phyloP scores from a whole-genome alignment of 1,284 basidiomycete species.

The Fistulina hepatica region DNA sequence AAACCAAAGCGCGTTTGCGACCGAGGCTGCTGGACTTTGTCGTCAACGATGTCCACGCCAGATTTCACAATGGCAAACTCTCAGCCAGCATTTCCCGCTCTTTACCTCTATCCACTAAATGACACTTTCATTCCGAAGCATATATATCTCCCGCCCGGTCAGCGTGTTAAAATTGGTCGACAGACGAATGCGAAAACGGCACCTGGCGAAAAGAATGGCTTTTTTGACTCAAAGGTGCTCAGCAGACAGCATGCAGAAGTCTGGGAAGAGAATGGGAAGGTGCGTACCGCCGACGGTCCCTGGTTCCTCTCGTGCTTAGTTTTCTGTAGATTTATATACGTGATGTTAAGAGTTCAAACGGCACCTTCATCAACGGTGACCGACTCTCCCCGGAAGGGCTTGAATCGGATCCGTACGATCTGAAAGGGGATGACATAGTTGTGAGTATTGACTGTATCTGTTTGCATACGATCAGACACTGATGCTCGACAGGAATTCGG shows the following conservation, averaged over 20 bases:
- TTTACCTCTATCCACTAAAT: conserved; percentile 92
- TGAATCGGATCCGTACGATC: conserved; percentile 88
- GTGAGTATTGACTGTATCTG: conserved; percentile 24
- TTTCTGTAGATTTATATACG: conserved; percentile 85
- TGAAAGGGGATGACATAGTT: conserved; percentile 86
- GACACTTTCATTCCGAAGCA: conserved; percentile 96
- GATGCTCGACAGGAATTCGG: conserved; percentile 78
- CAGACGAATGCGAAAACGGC: conserved; percentile 97
- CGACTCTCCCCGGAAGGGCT: conserved; percentile 83
- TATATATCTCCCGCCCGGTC: conserved; percentile 68
- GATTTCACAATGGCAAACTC: too few relatives aligned
- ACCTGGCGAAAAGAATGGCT: conserved; percentile 91
- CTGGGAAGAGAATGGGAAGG: conserved; percentile 88
- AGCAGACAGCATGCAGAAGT: conserved; percentile 96
- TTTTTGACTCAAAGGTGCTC: conserved; percentile 95
- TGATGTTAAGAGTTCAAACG: conserved; percentile 97
- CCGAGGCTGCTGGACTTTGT: too few relatives aligned
- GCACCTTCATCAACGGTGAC: conserved; percentile 96
- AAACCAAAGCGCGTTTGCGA: too few relatives aligned
- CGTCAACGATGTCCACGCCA: too few relatives aligned
- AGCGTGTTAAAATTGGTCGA: conserved; percentile 90
- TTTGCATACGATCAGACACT: conserved; percentile 5
- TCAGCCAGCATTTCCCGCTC: conserved; percentile 27
- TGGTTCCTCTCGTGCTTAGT: conserved; percentile 4
- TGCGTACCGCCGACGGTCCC: conserved; percentile 23